Evolutionary conservation across 768 basidiomycete species (phyloP).

Genomic region (Amanita phalloides): DNA sequence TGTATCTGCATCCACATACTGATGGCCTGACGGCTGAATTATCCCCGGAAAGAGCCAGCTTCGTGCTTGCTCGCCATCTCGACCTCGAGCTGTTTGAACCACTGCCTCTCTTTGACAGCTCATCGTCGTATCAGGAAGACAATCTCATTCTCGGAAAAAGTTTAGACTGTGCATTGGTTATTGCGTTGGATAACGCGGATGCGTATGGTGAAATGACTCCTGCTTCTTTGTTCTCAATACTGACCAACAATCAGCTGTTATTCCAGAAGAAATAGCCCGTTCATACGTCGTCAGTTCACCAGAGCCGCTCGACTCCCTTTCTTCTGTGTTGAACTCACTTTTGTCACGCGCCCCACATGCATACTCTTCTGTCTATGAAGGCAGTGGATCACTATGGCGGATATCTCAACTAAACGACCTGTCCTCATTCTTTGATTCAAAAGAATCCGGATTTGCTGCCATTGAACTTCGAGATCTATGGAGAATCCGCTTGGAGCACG

Average conservation of each 20-base stretch:
- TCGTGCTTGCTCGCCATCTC: constrained; percentile 56
- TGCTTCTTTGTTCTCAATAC: background rate
- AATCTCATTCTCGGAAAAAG: constrained; percentile 50
- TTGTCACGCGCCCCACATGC: constrained; percentile 44
- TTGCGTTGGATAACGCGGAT: constrained; percentile 47
- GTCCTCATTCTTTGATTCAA: constrained; percentile 41
- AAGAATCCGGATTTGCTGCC: constrained; percentile 48
- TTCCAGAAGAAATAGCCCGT: constrained; percentile 40
- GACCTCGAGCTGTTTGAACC: constrained; percentile 59
- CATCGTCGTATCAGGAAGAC: constrained; percentile 20
- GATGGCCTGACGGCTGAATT: constrained; percentile 26
- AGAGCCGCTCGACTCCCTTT: constrained; percentile 27
- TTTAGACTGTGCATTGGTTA: constrained; percentile 34
- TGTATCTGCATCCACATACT: constrained; percentile 46
- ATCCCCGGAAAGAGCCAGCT: constrained; percentile 43
- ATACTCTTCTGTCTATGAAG: constrained; percentile 44
- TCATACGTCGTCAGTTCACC: constrained; percentile 33
- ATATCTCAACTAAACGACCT: constrained; percentile 25
- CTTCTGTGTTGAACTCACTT: constrained; percentile 47
- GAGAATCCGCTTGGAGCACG: constrained; percentile 35
- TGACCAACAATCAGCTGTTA: constrained; percentile 30
- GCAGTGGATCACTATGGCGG: constrained; percentile 16
- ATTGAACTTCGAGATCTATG: constrained; percentile 45
- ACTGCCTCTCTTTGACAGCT: constrained; percentile 21
- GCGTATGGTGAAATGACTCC: constrained; percentile 33